phyloP scores from a whole-genome alignment of 2,329 filamentous ascomycete species.

The Trichoderma polysporum region DNA sequence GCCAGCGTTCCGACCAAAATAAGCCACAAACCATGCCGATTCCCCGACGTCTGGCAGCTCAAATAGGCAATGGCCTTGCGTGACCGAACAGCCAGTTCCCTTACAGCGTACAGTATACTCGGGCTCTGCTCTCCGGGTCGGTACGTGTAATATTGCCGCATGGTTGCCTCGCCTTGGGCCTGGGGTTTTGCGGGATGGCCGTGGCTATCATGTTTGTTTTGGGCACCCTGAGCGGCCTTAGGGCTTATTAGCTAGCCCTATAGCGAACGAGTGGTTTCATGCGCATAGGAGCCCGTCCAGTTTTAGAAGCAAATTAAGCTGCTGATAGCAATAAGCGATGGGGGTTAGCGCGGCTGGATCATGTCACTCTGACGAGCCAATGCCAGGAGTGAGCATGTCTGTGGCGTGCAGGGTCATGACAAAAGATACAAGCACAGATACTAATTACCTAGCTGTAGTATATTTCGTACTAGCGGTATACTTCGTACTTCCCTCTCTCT shows the following conservation, averaged over 20 bases:
- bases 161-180: background rate
- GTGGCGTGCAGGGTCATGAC: background rate
- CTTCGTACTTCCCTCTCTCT: background rate
- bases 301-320: constrained; percentile 10
- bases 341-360: constrained; percentile 1
- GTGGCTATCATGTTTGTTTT: background rate
- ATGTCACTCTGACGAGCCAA: constrained; percentile 16
- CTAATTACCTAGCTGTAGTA: background rate
- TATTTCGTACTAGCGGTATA: background rate
- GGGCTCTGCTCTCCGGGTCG: background rate
- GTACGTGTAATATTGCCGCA: constrained; percentile 8
- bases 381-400: background rate
- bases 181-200: background rate
- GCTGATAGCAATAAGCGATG: constrained; percentile 1
- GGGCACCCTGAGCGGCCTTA: background rate
- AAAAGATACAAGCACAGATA: background rate
- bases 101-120: background rate
- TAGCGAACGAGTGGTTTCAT: background rate
- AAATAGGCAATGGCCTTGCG: constrained; percentile 1
- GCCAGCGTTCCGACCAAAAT: background rate
- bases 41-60: background rate
- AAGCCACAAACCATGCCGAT: constrained; percentile 1
- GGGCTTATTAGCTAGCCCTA: constrained; percentile 13
- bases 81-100: background rate
- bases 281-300: background rate